Conservation (phyloP, 2,329 filamentous ascomycete genomes). For the Scedosporium apiospermum region DNA sequence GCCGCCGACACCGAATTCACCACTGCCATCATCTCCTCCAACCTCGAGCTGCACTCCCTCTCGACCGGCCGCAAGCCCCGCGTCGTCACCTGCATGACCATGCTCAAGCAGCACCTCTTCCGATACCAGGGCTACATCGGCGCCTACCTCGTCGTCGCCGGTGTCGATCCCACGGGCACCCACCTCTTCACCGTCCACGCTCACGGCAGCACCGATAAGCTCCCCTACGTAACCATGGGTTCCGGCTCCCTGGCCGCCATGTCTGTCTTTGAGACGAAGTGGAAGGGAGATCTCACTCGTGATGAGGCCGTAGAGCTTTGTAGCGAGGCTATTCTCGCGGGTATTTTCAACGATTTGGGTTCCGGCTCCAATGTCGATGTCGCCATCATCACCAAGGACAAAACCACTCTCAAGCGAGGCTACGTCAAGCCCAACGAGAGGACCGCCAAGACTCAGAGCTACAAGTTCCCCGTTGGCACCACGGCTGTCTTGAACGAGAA, state of each 20-base stretch:
- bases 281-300: slow-evolving; percentile 68
- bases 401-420: slow-evolving; percentile 88
- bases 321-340: slow-evolving; percentile 81
- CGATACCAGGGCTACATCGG: slow-evolving; percentile 96
- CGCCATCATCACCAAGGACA: slow-evolving; percentile 87
- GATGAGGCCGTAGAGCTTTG: slow-evolving; percentile 78
- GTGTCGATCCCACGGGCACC: slow-evolving; percentile 88
- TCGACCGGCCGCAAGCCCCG: slow-evolving; percentile 94
- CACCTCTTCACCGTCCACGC: slow-evolving; percentile 98
- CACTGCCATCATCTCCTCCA: slow-evolving; percentile 94
- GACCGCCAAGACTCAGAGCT: slow-evolving; percentile 84
- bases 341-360: slow-evolving; percentile 98
- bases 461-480: slow-evolving; percentile 83
- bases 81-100: slow-evolving; percentile 98
- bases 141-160: slow-evolving; percentile 93
- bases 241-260: slow-evolving; percentile 93
- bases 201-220: slow-evolving; percentile 95
- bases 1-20: slow-evolving; percentile 99
- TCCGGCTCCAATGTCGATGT: slow-evolving; percentile 97
- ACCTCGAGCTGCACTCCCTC: slow-evolving; percentile 93
- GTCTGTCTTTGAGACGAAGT: slow-evolving; percentile 95
- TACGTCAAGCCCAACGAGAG: slow-evolving; percentile 90
- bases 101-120: slow-evolving; percentile 99
- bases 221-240: slow-evolving; percentile 97
- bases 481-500: slow-evolving; percentile 94